A percentile compares a stretch with the other conserved stretches of the same genome.
phyloP scores from a whole-genome alignment of 768 basidiomycete species.

The Clitopilus hobsonii region DNA sequence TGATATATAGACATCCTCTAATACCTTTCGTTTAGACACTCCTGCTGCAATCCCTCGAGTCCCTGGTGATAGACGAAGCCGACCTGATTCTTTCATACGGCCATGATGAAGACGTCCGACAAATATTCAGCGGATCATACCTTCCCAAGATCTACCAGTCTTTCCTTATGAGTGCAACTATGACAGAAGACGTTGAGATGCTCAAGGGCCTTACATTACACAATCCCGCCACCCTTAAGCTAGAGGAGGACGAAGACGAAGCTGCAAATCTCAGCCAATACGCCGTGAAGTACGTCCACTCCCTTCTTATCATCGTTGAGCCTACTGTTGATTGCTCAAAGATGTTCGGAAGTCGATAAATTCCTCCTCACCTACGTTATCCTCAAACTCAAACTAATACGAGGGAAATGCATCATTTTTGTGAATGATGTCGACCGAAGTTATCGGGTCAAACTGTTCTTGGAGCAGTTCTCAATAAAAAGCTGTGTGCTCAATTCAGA shows the following conservation, averaged over 20 bases:
- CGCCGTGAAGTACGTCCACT: conserved; percentile 55
- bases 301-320: not conserved
- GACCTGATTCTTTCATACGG: conserved; percentile 97
- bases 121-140: conserved; percentile 61
- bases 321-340: conserved; percentile 20
- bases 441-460: conserved; percentile 94
- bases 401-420: conserved; percentile 94
- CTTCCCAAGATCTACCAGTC: conserved; percentile 84
- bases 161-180: conserved; percentile 95
- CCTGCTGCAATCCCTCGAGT: conserved; percentile 62
- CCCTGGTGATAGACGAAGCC: conserved; percentile 95
- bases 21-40: conserved; percentile 42
- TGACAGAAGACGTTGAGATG: conserved; percentile 92
- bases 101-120: conserved; percentile 84
- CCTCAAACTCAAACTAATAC: conserved; percentile 91
- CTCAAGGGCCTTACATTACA: conserved; percentile 85
- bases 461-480: conserved; percentile 96
- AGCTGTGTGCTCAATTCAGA: conserved; percentile 96
- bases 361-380: conserved; percentile 96
- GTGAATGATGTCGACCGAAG: conserved; percentile 94
- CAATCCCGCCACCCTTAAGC: conserved; percentile 79
- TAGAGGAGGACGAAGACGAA: conserved; percentile 87
- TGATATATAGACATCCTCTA: not conserved
- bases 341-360: conserved; percentile 93
- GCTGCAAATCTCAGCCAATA: conserved; percentile 82